Base-by-base conservation (phyloP, 176 grass and related monocot genomes). In the Lolium rigidum region DNA sequence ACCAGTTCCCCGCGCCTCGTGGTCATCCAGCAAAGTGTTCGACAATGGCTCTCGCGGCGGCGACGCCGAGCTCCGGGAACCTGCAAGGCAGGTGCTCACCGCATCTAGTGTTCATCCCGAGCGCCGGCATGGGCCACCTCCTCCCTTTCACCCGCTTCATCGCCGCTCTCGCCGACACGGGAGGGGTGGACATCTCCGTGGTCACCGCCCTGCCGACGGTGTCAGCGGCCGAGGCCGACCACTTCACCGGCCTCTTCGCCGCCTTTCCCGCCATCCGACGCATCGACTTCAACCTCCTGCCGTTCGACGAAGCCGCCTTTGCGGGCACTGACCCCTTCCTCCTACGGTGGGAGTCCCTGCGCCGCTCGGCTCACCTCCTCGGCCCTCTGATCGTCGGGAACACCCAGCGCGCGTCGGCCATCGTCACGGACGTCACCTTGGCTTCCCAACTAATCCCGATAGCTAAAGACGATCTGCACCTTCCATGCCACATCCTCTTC, bases 61-160 rank as follows among this genome's bases (percentile, higher is more conserved):
- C 20, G 11, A 15, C 4, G 39, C 13, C 57, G 13, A 50, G 18
- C 12, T 44, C 25, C 2, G 61, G 58, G 13, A 3, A 49, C 56
- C n/a, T n/a, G n/a, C 15, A 39, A 4, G 25, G 2, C 38, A 8
- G 31, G 14, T 3, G 13, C 55, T 18, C 47, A 39, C 84, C 86
- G 18, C 92, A 93, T 25, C 77, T 94, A 5, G 52, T 84, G 55
- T 86, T 94, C 71, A 13, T 97, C 63, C 92, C 95, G 0, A 94
- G 92, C 86, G 84, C 92, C 31, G 92, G 95, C 50, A 97, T 97
- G 90, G 95, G 88, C 35, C 95, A 97, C 64, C 59, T 97, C 6
- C 66, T 65, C 7, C 94, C 92, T 1, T 89, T 92, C 76, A 70
- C 75, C 77, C 92, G 92, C 81, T 66, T 97, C 38, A 93, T 91